These are phyloP conservation scores for Sanghuangporus sanghuang DNA, from an alignment of 1,284 basidiomycete species.

Conservation along the genomic window DNA sequence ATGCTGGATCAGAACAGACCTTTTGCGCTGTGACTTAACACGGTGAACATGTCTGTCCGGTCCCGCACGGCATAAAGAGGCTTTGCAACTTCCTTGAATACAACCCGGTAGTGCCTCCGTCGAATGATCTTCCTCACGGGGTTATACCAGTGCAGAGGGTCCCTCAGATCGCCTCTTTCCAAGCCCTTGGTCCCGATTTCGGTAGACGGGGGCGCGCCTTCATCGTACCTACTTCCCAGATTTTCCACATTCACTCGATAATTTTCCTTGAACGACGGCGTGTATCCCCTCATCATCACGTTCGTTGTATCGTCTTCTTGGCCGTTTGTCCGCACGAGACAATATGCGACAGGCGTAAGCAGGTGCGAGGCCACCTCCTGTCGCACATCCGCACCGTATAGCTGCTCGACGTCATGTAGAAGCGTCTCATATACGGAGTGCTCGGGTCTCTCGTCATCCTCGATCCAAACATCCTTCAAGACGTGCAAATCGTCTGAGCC, in stretches of 20 bases:
- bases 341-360: not conserved
- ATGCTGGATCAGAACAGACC: not conserved
- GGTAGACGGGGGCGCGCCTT: not conserved
- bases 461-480: not conserved
- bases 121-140: not conserved
- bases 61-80: not conserved
- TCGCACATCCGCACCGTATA: not conserved
- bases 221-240: not conserved
- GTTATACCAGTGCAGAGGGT: not conserved
- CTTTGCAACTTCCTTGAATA: slow-evolving; percentile 1
- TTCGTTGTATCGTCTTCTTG: slow-evolving; percentile 1
- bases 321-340: not conserved
- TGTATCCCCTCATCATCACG: not conserved
- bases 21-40: not conserved
- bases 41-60: not conserved
- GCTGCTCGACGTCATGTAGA: not conserved
- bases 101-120: slow-evolving; percentile 1
- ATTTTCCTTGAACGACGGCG: not conserved
- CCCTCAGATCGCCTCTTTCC: not conserved
- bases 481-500: not conserved
- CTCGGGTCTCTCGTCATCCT: not conserved
- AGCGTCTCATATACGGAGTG: not conserved
- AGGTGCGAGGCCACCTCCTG: not conserved
- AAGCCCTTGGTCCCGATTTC: not conserved
- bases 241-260: not conserved